These are phyloP conservation scores for Domatiomyces globalis DNA, from an alignment of 2,329 filamentous ascomycete genomes.

Conservation along the genomic window DNA sequence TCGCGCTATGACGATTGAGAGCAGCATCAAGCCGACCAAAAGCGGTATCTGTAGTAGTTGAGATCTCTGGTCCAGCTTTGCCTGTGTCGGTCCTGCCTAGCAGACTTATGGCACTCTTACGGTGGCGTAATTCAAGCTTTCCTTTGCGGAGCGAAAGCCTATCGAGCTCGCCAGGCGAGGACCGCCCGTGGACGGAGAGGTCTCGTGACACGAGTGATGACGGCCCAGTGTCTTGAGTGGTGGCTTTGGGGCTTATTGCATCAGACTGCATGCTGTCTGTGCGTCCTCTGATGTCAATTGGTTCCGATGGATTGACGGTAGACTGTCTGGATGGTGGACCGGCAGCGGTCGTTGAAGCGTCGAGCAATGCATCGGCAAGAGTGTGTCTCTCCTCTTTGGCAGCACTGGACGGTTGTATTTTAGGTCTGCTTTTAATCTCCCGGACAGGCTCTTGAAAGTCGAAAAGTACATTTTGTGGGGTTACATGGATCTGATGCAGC, in stretches of 20 bases:
- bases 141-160: constrained; percentile 13
- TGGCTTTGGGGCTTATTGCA: constrained; percentile 15
- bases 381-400: constrained; percentile 47
- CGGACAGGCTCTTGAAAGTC: constrained; percentile 45
- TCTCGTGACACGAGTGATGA: neutral
- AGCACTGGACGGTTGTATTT: constrained; percentile 16
- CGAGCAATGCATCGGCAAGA: constrained; percentile 77
- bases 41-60: constrained; percentile 49
- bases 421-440: constrained; percentile 20
- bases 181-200: neutral
- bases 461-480: constrained; percentile 82
- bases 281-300: constrained; percentile 7
- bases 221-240: neutral
- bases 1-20: constrained; percentile 25
- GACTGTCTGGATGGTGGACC: constrained; percentile 25
- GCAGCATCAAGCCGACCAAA: constrained; percentile 50
- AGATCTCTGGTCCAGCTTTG: constrained; percentile 51
- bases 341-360: constrained; percentile 81
- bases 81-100: constrained; percentile 42
- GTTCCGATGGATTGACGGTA: constrained; percentile 5
- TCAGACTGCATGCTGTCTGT: constrained; percentile 7
- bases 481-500: constrained; percentile 60
- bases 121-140: constrained; percentile 28
- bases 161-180: constrained; percentile 4
- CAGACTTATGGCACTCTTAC: constrained; percentile 45